Base-by-base conservation (phyloP, 805 yeast genomes). In the Phaffomyces antillensis region DNA sequence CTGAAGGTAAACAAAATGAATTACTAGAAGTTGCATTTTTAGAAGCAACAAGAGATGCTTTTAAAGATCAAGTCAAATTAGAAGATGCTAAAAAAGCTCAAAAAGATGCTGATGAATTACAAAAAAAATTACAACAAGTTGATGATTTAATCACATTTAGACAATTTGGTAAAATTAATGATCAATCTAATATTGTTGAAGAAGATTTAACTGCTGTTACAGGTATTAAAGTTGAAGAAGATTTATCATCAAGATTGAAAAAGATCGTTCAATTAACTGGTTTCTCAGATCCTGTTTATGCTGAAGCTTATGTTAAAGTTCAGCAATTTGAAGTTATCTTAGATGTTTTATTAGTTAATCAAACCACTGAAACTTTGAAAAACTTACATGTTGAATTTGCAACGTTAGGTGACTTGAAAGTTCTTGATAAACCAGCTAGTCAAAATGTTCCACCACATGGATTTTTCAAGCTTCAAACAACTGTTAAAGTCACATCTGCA, bases 361-460 rank as follows among this genome's bases (percentile, higher is more conserved):
- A 93, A 70, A 93, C 99, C 3, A 81, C 81, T 6, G 84, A 78
- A 49, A 93, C 99, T 4, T 75, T 93, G 64, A 84, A 95, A 59
- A 91, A 95, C 64, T 70, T 93, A 52, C 81, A 88, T 42, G 96
- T 91, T 45, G 98, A 93, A 65, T 90, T 93, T 69, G 96, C 96
- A 43, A 87, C 97, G 1, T 72, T 93, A 42, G 99, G 99, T 49
- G 99, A 93, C 62, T 76, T 93, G 64, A 90, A 91, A 71, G 95
- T 93, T 40, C 83, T 90, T 42, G 98, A 93, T 60, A 83, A 83
- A 56, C 96, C 98, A 39, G 73, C 87, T 3, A 79, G 95, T 15
- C 88, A 84, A 36, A 93, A 91, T 61, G 77, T 93, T 49, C 96
- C 96, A 23, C 96, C 99, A n/a, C 96, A 90, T 67, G 96, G 96